Evolutionary conservation across 257 asterid genomes (phyloP).

Genomic region (Ilex aquifolium): DNA sequence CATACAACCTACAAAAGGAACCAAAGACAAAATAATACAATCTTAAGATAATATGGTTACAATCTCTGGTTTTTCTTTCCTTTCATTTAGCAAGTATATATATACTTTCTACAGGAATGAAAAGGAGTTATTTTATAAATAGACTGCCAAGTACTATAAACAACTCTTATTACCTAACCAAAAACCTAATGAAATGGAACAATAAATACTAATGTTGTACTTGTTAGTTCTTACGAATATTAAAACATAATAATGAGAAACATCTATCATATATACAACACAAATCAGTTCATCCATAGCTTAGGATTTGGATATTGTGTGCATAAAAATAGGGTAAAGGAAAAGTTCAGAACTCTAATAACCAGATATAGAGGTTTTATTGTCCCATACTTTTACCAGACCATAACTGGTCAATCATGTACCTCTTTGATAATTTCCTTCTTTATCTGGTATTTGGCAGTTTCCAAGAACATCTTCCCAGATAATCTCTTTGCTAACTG

Average conservation of each 20-base stretch:
- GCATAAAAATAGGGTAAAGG: neutral
- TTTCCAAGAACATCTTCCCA: slow-evolving; percentile 70
- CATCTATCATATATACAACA: neutral
- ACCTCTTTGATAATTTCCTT: slow-evolving; percentile 72
- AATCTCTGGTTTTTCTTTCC: no score
- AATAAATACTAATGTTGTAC: no score
- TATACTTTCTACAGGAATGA: no score
- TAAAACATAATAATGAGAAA: neutral
- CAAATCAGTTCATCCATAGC: neutral
- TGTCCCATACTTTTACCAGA: neutral
- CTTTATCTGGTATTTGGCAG: slow-evolving; percentile 71
- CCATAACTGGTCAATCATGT: slow-evolving; percentile 2
- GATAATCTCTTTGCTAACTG: slow-evolving; percentile 78
- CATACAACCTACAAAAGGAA: no score
- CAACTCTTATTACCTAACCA: no score
- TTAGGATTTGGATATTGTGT: neutral
- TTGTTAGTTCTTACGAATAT: neutral
- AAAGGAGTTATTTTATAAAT: no score
- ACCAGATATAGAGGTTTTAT: neutral
- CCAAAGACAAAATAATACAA: no score
- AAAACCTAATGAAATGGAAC: no score
- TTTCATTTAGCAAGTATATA: no score
- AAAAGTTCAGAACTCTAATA: neutral
- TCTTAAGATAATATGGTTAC: no score
- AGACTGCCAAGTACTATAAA: no score